A percentile compares a stretch with the other conserved stretches of the same genome.
These are phyloP conservation scores for Juncus inflexus DNA, from an alignment of 176 grass and related monocot genomes.

Conservation along the genomic window DNA sequence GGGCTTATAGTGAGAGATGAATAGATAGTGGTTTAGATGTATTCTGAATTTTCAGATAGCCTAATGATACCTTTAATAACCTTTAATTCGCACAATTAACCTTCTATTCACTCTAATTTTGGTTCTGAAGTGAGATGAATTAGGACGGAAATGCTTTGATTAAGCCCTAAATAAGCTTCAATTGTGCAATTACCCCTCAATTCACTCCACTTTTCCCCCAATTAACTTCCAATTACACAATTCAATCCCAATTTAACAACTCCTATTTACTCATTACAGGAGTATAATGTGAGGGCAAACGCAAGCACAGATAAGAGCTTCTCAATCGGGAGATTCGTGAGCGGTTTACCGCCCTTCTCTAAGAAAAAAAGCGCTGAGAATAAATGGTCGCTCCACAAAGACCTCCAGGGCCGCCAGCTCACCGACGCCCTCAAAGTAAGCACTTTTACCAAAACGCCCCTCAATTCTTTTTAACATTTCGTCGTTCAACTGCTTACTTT, in stretches of 20 bases:
- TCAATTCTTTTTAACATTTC: neutral
- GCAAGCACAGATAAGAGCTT: slow-evolving; percentile 40
- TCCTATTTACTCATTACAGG: slow-evolving; percentile 24
- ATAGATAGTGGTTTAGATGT: too few species aligned
- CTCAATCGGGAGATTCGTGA: slow-evolving; percentile 57
- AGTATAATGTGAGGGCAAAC: slow-evolving; percentile 58
- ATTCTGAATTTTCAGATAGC: too few species aligned
- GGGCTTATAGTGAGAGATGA: too few species aligned
- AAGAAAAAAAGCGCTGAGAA: slow-evolving; percentile 49
- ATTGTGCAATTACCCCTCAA: too few species aligned
- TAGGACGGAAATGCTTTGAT: too few species aligned
- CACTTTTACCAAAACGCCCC: slow-evolving; percentile 27
- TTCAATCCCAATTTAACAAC: too few species aligned
- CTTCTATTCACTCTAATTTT: too few species aligned
- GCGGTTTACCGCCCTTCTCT: slow-evolving; percentile 56
- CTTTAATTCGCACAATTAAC: too few species aligned
- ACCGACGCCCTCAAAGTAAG: slow-evolving; percentile 62
- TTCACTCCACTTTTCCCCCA: neutral
- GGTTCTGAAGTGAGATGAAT: too few species aligned
- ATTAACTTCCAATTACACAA: neutral
- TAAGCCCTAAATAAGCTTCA: too few species aligned
- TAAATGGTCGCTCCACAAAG: slow-evolving; percentile 77
- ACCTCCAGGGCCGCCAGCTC: slow-evolving; percentile 55
- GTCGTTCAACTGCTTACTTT: neutral
- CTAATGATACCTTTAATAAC: too few species aligned